Conservation (phyloP, 2,329 filamentous ascomycete genomes). For the Podosphaera aphanis region DNA sequence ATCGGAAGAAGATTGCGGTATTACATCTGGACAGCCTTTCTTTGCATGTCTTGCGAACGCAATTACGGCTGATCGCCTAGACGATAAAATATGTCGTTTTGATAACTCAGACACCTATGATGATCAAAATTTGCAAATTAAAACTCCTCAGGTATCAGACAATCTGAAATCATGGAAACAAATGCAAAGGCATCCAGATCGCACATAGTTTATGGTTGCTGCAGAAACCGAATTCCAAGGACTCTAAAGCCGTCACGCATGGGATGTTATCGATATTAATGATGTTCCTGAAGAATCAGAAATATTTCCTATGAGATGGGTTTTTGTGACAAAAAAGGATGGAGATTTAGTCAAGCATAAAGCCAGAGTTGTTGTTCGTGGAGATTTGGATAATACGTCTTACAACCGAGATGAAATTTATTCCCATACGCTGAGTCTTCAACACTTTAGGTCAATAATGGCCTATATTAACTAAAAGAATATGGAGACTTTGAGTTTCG, state of each 20-base stretch:
- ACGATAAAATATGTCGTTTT: too few relatives aligned
- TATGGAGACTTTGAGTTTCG: conserved; percentile 1
- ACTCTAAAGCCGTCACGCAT: background rate
- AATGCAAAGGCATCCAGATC: conserved; percentile 1
- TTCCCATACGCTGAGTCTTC: background rate
- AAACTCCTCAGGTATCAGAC: background rate
- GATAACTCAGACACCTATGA: too few relatives aligned
- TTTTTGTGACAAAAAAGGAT: conserved; percentile 1
- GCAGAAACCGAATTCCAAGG: too few relatives aligned
- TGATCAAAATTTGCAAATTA: background rate
- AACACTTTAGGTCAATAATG: background rate
- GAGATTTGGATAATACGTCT: background rate
- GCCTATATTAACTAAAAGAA: background rate
- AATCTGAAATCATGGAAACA: background rate
- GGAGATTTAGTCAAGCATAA: background rate
- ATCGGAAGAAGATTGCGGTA: too few relatives aligned
- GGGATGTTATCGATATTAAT: conserved; percentile 1
- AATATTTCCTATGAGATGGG: conserved; percentile 2
- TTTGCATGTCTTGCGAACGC: too few relatives aligned
- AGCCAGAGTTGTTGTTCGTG: background rate
- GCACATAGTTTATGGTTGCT: too few relatives aligned
- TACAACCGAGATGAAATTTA: conserved; percentile 1
- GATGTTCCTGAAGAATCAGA: background rate
- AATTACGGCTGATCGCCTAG: too few relatives aligned
- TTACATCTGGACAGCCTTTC: too few relatives aligned